Percentiles rank a stretch among this genome's conserved stretches.
Evolutionary conservation across 2,329 filamentous ascomycete genomes (phyloP).

Genomic region (Graphiopsis chlorocephala): DNA sequence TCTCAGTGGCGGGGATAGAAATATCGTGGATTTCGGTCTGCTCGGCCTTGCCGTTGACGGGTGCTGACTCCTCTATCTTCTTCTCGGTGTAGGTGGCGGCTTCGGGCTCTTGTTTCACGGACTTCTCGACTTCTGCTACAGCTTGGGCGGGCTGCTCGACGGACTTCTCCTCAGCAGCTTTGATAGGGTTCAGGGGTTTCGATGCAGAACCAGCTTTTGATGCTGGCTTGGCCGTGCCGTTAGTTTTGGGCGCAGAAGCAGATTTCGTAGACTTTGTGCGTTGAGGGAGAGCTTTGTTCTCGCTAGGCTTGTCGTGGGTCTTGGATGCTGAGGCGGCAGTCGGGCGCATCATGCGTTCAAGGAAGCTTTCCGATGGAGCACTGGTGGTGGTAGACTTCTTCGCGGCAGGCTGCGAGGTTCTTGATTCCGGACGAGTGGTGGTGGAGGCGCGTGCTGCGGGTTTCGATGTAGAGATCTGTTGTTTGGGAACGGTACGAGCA

Average conservation of each 20-base stretch:
- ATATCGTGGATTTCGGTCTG: neutral
- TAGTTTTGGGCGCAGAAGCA: conserved; percentile 17
- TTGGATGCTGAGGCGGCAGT: conserved; percentile 69
- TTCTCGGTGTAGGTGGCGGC: neutral
- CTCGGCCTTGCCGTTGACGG: neutral
- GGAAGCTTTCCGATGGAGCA: conserved; percentile 66
- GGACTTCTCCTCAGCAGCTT: conserved; percentile 1
- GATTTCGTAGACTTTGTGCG: conserved; percentile 12
- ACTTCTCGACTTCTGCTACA: neutral
- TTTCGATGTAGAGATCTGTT: conserved; percentile 28
- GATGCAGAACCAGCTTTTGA: neutral
- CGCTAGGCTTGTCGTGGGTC: conserved; percentile 57
- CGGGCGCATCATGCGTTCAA: conserved; percentile 79
- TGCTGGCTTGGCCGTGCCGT: conserved; percentile 15
- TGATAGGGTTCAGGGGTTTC: neutral
- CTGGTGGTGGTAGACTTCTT: conserved; percentile 48
- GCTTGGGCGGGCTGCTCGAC: neutral
- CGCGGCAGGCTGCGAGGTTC: conserved; percentile 39
- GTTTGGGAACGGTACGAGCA: conserved; percentile 12
- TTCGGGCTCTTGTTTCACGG: neutral
- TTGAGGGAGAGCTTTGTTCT: conserved; percentile 37
- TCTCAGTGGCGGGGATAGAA: conserved; percentile 6
- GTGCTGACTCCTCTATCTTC: neutral
- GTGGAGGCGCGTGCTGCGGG: conserved; percentile 34
- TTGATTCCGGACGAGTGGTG: conserved; percentile 45